A percentile compares a stretch with the other conserved stretches of the same genome.
phyloP scores from a whole-genome alignment of 2,329 filamentous ascomycete species.

The Septoria petroselini region DNA sequence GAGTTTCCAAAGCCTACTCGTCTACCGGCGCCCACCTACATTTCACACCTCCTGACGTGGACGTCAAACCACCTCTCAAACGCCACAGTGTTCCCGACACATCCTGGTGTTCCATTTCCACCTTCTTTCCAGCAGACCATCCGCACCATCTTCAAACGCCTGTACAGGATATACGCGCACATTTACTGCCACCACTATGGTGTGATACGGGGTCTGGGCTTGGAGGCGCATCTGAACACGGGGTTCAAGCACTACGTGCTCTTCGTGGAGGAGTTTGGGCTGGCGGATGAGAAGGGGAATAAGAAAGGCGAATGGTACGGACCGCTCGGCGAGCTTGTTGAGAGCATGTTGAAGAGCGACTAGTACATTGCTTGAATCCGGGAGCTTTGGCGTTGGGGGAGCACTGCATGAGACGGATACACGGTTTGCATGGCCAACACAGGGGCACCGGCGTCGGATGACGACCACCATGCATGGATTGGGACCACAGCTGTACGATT shows the following conservation, averaged over 20 bases:
- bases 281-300: conserved; percentile 73
- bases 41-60: conserved; percentile 97
- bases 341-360: conserved; percentile 95
- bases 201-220: conserved; percentile 86
- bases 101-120: conserved; percentile 81
- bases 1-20: conserved; percentile 95
- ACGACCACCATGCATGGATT: background rate
- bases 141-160: conserved; percentile 98
- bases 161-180: conserved; percentile 97
- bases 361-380: conserved; percentile 40
- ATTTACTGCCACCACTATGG: conserved; percentile 98
- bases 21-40: conserved; percentile 95
- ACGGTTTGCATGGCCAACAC: background rate
- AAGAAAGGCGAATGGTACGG: conserved; percentile 80
- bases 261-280: conserved; percentile 92
- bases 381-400: background rate
- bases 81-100: conserved; percentile 78
- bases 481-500: conserved; percentile 1
- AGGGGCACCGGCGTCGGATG: background rate
- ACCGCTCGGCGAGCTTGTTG: conserved; percentile 88
- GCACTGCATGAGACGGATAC: background rate
- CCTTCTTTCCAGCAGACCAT: conserved; percentile 87
- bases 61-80: conserved; percentile 95
- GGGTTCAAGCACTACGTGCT: conserved; percentile 99
- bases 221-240: conserved; percentile 96